Evolutionary conservation across 257 asterid species (phyloP), one percentile per base, ranked within the genome.

Genomic region (Sherardia arvensis): DNA sequence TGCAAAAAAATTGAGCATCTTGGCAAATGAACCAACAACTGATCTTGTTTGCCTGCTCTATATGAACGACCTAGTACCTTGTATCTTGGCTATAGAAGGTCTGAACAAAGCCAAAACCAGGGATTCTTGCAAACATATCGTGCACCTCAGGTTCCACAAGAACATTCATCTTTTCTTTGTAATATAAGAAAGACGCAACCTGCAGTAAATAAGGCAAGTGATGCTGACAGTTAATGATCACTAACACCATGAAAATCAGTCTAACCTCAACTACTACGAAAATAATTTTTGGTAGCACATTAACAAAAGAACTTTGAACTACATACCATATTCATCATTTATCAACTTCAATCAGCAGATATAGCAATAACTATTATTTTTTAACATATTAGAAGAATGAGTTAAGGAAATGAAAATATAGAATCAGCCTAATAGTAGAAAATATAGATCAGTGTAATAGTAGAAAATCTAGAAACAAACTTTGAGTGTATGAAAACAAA

Each of bases 91-190:
- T 90, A 62, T 93, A 87, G 75, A 93, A 93, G 57, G 99, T 93
- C 77, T 90, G 99, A 54, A 93, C 95, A 76, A 93, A 93, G 43
- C 96, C 99, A 71, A 90, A 93, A 49, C 99, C 99, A 12, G 99
- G 96, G 71, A 85, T 87, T 75, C 96, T 80, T 29, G 99, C 94
- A 73, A 93, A 89, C 59, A 87, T 79, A 70, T 93, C 95, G 74
- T 93, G 99, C 59, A 90, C 90, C 81, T 93, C 97, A 25, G 99
- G 97, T 77, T 93, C 99, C 63, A 93, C 99, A 64, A 93, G 96
- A 71, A 93, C 79, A 74, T 85, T 87, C 97, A 90, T 90, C 74
- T 85, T 79, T 85, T 93, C 97, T 81, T 90, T 85, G 80, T 90
- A 69, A 76, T 90, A 76, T 72, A 93, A 83, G 88, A 87, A 93